These are phyloP conservation scores for Kuraishia hungarica DNA, from an alignment of 805 yeast species.

Conservation along the genomic window DNA sequence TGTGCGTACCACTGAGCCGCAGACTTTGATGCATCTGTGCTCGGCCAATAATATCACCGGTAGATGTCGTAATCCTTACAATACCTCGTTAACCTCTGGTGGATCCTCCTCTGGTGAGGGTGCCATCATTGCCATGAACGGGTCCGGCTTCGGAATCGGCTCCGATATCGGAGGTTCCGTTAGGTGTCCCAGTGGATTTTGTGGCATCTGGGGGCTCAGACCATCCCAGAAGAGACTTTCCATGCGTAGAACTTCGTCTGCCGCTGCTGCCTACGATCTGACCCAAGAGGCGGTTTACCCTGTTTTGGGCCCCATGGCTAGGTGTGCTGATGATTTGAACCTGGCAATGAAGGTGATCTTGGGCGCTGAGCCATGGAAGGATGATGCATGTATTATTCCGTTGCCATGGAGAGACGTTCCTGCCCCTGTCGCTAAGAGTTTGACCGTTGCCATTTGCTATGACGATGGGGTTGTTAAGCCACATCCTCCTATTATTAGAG, in stretches of 20 bases:
- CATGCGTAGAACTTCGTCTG: slow-evolving; percentile 23
- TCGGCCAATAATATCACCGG: slow-evolving; percentile 50
- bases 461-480: slow-evolving; percentile 43
- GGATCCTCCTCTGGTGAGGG: slow-evolving; percentile 52
- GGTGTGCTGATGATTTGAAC: slow-evolving; percentile 39
- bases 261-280: slow-evolving; percentile 25
- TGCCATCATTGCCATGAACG: slow-evolving; percentile 34
- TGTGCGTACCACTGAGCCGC: slow-evolving; percentile 49
- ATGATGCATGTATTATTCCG: slow-evolving; percentile 38
- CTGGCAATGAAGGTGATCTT: slow-evolving; percentile 37
- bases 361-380: slow-evolving; percentile 45
- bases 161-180: slow-evolving; percentile 50
- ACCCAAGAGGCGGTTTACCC: slow-evolving; percentile 37
- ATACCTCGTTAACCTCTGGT: slow-evolving; percentile 35
- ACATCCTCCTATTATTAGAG: slow-evolving; percentile 34
- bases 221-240: slow-evolving; percentile 43
- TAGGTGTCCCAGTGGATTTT: slow-evolving; percentile 44
- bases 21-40: slow-evolving; percentile 46
- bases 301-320: slow-evolving; percentile 40
- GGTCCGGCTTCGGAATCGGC: slow-evolving; percentile 31
- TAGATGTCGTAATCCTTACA: slow-evolving; percentile 38
- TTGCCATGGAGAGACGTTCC: slow-evolving; percentile 39
- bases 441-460: slow-evolving; percentile 38
- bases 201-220: slow-evolving; percentile 40
- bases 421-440: slow-evolving; percentile 21